Evolutionary conservation across 2,329 filamentous ascomycete genomes (phyloP), one percentile per base, ranked within the genome.

Genomic region (Gaeumannomyces tritici): DNA sequence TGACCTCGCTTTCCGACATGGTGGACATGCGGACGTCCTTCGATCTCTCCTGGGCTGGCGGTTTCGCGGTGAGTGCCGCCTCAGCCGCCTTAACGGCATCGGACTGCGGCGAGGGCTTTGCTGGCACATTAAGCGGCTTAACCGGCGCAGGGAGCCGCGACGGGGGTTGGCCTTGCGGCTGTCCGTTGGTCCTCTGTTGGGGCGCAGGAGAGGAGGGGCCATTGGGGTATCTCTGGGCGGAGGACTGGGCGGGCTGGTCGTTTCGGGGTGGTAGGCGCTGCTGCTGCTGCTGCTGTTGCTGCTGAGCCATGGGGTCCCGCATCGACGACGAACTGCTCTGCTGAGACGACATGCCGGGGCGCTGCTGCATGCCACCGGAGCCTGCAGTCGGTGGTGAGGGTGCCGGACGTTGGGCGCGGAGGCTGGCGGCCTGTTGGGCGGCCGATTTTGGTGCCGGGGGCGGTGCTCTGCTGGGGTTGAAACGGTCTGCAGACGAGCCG

Each of bases 11-110:
- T 77, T 99, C 95, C 12, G 91, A 90, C 95, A 99, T 98, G 69
- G 90, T 96, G 51, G 93, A 98, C 92, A 99, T 97, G 72, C 95
- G 91, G 59, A 95, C 91, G 76, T 97, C 95, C 77, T 96, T 93
- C 75, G 90, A 87, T 65, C 90, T 87, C 69, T 92, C 87, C 33
- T 86, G 75, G 3, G 87, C 75, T 29, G 85, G 73, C 57, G 90
- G 89, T 76, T 96, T 95, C 70, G 93, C 88, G 21, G 90, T 93
- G 62, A 98, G 83, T 12, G 92, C 92, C 61, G 89, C 89, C 74
- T 98, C 93, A 4, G 93, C 93, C 69, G 93, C 90, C 78, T 95
- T 96, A 67, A 96, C 86, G 33, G 88, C 83, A 70, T 95, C 90
- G 63, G 67, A 78, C 68, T 78, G 72, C 51, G 73, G 68, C 65